These are phyloP conservation scores for Epithele typhae DNA, from an alignment of 768 basidiomycete species.

Conservation along the genomic window DNA sequence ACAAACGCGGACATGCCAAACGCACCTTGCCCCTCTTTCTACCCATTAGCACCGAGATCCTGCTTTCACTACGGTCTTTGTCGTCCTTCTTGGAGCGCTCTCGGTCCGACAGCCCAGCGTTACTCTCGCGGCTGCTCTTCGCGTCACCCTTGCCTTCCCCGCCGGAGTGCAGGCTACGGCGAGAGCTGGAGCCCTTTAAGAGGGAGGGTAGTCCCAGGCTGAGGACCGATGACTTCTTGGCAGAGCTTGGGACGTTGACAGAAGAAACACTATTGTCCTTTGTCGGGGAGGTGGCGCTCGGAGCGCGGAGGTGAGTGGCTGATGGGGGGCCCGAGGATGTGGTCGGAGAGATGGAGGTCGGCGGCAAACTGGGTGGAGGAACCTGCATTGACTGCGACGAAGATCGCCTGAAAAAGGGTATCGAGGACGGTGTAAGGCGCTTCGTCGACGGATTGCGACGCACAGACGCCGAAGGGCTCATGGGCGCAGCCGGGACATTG, in stretches of 20 bases:
- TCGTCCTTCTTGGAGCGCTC: constrained; percentile 66
- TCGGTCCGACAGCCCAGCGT: constrained; percentile 47
- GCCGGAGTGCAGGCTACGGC: constrained; percentile 70
- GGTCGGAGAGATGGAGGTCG: constrained; percentile 33
- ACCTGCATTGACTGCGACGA: constrained; percentile 85
- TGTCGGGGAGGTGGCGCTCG: constrained; percentile 42
- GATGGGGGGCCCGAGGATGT: constrained; percentile 44
- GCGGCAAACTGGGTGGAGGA: constrained; percentile 36
- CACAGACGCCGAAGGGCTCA: constrained; percentile 69
- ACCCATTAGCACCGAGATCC: constrained; percentile 84
- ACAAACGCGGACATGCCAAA: constrained; percentile 3
- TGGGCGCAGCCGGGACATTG: constrained; percentile 53
- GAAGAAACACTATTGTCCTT: constrained; percentile 51
- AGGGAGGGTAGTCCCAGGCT: constrained; percentile 78
- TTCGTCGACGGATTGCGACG: constrained; percentile 64
- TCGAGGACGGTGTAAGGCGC: constrained; percentile 86
- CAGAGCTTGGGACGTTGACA: constrained; percentile 51
- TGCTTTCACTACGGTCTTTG: constrained; percentile 85
- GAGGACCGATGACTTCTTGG: constrained; percentile 79
- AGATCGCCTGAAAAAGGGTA: constrained; percentile 91
- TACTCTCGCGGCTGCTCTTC: constrained; percentile 51
- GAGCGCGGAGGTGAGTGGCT: constrained; percentile 38
- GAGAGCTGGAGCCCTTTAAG: constrained; percentile 78
- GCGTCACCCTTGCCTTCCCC: constrained; percentile 41
- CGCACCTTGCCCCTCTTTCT: constrained; percentile 88